Percentiles rank a stretch among this genome's conserved stretches.
Evolutionary conservation across 441 rosid genomes (phyloP).

Genomic region (Croton laevigatus): DNA sequence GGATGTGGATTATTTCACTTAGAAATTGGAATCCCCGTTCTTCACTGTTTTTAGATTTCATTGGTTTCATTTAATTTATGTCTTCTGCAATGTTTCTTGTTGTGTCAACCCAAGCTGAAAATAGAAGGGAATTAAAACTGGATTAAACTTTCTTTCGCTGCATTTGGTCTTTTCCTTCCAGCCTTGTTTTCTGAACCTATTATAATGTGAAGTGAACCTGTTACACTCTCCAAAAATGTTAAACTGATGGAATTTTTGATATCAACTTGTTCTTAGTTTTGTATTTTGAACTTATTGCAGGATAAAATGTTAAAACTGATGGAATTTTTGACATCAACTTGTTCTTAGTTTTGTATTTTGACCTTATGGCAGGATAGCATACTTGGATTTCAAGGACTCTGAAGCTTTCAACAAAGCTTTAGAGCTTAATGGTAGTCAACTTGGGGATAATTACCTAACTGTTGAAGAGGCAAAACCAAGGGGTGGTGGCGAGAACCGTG

Average conservation of each 20-base stretch:
- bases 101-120: too few species aligned
- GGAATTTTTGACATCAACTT: not conserved
- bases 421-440: slow-evolving; percentile 52
- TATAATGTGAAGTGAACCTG: not conserved
- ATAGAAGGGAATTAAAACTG: too few species aligned
- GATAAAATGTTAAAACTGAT: slow-evolving; percentile 12
- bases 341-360: not conserved
- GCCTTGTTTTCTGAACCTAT: not conserved
- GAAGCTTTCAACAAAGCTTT: slow-evolving; percentile 51
- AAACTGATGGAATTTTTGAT: not conserved
- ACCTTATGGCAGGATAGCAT: slow-evolving; percentile 55
- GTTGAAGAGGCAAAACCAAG: slow-evolving; percentile 77
- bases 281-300: slow-evolving; percentile 30
- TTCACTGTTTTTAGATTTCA: too few species aligned
- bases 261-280: not conserved
- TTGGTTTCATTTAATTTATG: too few species aligned
- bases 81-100: not conserved
- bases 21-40: not conserved
- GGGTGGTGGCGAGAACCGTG: slow-evolving; percentile 31
- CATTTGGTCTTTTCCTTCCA: too few species aligned
- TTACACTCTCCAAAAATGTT: not conserved
- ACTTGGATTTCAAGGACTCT: slow-evolving; percentile 47
- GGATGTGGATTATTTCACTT: not conserved
- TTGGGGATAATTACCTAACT: slow-evolving; percentile 43
- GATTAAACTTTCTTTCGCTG: too few species aligned